Percentiles rank a stretch among this genome's conserved stretches.
Evolutionary conservation across 495 filamentous ascomycete species (phyloP).

Genomic region (Lophiostoma macrostomum): DNA sequence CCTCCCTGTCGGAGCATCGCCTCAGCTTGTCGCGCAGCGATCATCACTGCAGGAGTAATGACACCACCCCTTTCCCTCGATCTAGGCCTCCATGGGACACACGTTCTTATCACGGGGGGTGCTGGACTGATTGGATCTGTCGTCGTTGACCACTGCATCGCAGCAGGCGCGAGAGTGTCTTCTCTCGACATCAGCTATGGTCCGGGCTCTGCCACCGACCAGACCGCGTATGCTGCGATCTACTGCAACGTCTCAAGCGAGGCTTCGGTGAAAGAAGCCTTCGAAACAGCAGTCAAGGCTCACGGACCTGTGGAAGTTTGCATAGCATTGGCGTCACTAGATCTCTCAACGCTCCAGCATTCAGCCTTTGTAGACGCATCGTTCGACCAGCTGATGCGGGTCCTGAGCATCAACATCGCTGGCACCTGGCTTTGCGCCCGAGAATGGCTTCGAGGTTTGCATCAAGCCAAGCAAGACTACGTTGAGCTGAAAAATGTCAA

Average conservation of each 20-base stretch:
- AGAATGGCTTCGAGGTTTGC: conserved; percentile 36
- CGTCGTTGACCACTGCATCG: conserved; percentile 42
- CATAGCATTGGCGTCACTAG: conserved; percentile 44
- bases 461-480: conserved; percentile 15
- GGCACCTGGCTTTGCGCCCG: conserved; percentile 46
- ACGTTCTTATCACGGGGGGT: conserved; percentile 56
- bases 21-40: no score
- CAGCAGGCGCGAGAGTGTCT: conserved; percentile 42
- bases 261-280: conserved; percentile 34
- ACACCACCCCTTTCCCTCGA: conserved; percentile 21
- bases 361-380: conserved; percentile 40
- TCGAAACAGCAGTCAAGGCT: conserved; percentile 27
- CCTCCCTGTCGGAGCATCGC: no score
- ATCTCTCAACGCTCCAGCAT: conserved; percentile 43
- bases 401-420: conserved; percentile 43
- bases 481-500: conserved; percentile 38
- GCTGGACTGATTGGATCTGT: conserved; percentile 40
- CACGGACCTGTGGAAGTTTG: conserved; percentile 42
- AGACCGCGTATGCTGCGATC: conserved; percentile 5
- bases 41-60: neutral
- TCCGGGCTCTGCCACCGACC: neutral
- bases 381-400: conserved; percentile 38
- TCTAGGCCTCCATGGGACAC: conserved; percentile 39
- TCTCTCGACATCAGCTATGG: conserved; percentile 38
- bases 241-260: conserved; percentile 41